A percentile compares a stretch with the other conserved stretches of the same genome.
Conservation (phyloP, 495 filamentous ascomycete genomes). For the Aspergillus bridgeri region DNA sequence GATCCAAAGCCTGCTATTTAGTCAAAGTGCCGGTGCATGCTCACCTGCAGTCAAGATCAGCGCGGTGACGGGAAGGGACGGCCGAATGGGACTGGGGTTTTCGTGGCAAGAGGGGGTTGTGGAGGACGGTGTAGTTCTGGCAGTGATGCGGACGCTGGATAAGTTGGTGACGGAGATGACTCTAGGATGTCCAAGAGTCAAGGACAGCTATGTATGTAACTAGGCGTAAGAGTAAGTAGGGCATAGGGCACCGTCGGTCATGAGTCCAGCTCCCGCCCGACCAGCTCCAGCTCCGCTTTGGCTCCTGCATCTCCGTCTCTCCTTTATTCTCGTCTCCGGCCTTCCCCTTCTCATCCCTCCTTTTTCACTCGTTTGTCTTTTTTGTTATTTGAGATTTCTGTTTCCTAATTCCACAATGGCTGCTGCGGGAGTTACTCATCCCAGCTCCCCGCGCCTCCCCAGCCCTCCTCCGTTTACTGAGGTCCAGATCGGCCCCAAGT, state of each 20-base stretch:
- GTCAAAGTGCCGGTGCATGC: slow-evolving; percentile 14
- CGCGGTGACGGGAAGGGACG: slow-evolving; percentile 13
- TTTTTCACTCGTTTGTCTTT: slow-evolving; percentile 13
- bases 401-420: slow-evolving; percentile 35
- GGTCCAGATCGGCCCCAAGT: slow-evolving; percentile 83
- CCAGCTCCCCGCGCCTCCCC: slow-evolving; percentile 80
- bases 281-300: slow-evolving; percentile 2
- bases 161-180: not conserved
- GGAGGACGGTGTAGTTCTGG: not conserved
- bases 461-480: slow-evolving; percentile 87
- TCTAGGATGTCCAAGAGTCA: not conserved
- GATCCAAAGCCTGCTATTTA: slow-evolving; percentile 13
- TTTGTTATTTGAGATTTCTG: slow-evolving; percentile 1
- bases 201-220: not conserved
- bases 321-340: slow-evolving; percentile 15
- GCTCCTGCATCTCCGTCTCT: slow-evolving; percentile 7
- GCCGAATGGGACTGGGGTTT: slow-evolving; percentile 8
- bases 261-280: slow-evolving; percentile 6
- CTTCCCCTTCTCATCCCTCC: slow-evolving; percentile 14
- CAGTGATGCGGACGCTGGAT: not conserved
- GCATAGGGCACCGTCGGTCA: slow-evolving; percentile 40
- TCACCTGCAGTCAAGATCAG: slow-evolving; percentile 14
- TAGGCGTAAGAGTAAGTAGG: slow-evolving; percentile 22
- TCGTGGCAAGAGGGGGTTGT: slow-evolving; percentile 13
- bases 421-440: slow-evolving; percentile 59